phyloP scores from a whole-genome alignment of 805 yeast genomes.

The Cyberlindnera samutprakarnensis region DNA sequence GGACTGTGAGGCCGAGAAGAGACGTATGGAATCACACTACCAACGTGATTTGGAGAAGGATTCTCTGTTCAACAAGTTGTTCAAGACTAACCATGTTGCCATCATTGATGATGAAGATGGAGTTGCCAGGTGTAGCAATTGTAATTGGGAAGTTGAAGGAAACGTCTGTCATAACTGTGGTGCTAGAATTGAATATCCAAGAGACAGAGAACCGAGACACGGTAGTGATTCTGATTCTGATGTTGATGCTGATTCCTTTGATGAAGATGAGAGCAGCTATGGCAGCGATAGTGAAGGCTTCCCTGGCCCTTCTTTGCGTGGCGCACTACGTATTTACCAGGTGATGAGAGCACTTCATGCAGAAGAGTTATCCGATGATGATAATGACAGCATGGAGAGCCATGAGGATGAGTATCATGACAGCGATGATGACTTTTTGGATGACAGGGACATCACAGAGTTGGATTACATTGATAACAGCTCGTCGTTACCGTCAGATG shows the following conservation, averaged over 20 bases:
- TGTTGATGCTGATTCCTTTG: no score
- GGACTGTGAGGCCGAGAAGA: slow-evolving; percentile 3
- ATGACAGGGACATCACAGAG: slow-evolving; percentile 10
- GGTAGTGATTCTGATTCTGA: no score
- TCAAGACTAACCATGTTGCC: slow-evolving; percentile 41
- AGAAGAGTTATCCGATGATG: no score
- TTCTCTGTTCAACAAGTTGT: slow-evolving; percentile 40
- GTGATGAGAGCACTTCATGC: no score
- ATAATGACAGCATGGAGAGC: no score
- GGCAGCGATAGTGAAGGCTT: background rate
- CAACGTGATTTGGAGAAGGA: slow-evolving; percentile 31
- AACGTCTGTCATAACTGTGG: slow-evolving; percentile 64
- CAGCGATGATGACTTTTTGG: slow-evolving; percentile 12
- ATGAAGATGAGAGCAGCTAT: background rate
- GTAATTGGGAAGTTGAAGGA: slow-evolving; percentile 75
- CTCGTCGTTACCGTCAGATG: no score
- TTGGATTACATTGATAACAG: slow-evolving; percentile 3
- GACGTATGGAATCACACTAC: slow-evolving; percentile 28
- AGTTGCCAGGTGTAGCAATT: slow-evolving; percentile 63
- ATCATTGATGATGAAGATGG: slow-evolving; percentile 61
- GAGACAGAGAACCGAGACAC: background rate
- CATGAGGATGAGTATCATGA: background rate
- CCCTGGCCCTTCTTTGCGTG: no score
- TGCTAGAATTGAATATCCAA: slow-evolving; percentile 31
- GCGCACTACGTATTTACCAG: no score